Evolutionary conservation across 768 basidiomycete species (phyloP).

Genomic region (Postia placenta): DNA sequence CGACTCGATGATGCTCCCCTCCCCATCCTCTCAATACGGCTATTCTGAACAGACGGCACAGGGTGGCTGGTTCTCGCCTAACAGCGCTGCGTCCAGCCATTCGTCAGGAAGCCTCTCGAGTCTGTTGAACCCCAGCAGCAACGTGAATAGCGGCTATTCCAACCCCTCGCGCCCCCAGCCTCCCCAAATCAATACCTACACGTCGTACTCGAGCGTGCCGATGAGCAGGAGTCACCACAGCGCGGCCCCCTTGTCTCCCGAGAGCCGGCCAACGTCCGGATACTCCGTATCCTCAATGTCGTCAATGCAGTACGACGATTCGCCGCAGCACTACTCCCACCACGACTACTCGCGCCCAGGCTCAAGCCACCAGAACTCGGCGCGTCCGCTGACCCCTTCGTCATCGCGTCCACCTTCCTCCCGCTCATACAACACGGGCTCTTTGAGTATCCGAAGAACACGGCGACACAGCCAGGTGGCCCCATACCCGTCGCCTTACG

Average conservation of each 20-base stretch:
- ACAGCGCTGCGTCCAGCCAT: constrained; percentile 50
- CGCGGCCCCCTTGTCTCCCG: constrained; percentile 70
- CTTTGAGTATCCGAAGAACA: constrained; percentile 64
- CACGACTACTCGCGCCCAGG: constrained; percentile 63
- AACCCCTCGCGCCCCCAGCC: constrained; percentile 24
- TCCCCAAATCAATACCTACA: constrained; percentile 20
- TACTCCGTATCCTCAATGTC: constrained; percentile 84
- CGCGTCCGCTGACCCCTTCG: constrained; percentile 45
- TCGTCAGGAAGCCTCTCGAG: constrained; percentile 68
- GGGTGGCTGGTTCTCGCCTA: constrained; percentile 46
- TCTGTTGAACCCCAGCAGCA: constrained; percentile 62
- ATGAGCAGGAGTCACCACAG: constrained; percentile 63
- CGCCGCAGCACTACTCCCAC: constrained; percentile 33
- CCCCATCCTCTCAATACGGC: constrained; percentile 52
- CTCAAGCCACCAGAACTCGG: constrained; percentile 55
- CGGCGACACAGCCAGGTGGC: constrained; percentile 83
- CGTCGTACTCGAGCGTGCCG: constrained; percentile 60
- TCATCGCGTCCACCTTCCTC: constrained; percentile 66
- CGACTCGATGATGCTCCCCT: constrained; percentile 30
- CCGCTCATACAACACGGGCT: constrained; percentile 46
- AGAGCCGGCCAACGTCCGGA: constrained; percentile 80
- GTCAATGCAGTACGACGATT: constrained; percentile 62
- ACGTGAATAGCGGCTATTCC: constrained; percentile 62
- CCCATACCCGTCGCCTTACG: constrained; percentile 82
- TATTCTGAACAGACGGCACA: constrained; percentile 57